A percentile compares a stretch with the other conserved stretches of the same genome.
These are phyloP conservation scores for Dimargaris cristalligena DNA, from an alignment of 192 early-diverging fungal species.

Conservation along the genomic window DNA sequence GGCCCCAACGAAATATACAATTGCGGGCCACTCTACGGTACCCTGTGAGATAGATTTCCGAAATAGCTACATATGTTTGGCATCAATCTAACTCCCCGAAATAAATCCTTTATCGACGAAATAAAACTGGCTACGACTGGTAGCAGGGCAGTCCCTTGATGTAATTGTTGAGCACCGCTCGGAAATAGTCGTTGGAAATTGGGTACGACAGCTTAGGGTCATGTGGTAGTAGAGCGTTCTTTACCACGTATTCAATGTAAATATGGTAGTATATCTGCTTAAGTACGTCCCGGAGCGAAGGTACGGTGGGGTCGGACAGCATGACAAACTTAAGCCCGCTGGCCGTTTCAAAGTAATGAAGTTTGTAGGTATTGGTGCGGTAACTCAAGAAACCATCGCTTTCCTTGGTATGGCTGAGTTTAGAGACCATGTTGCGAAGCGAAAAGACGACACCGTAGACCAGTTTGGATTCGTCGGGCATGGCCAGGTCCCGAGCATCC, in stretches of 20 bases:
- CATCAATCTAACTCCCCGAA: no score
- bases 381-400: constrained; percentile 48
- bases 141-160: constrained; percentile 20
- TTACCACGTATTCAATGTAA: constrained; percentile 86
- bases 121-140: no score
- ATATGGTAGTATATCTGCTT: constrained; percentile 68
- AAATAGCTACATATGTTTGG: no score
- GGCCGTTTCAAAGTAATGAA: constrained; percentile 83
- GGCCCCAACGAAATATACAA: no score
- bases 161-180: constrained; percentile 27
- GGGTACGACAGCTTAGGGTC: constrained; percentile 23
- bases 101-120: no score
- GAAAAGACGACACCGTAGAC: constrained; percentile 93
- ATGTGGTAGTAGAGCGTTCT: constrained; percentile 60
- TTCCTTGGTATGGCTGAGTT: constrained; percentile 36
- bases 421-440: constrained; percentile 71
- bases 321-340: constrained; percentile 79
- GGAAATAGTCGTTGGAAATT: constrained; percentile 31
- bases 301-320: constrained; percentile 54
- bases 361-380: constrained; percentile 65
- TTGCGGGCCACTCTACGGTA: no score
- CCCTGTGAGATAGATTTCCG: no score
- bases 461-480: constrained; percentile 80
- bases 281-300: constrained; percentile 49
- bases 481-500: constrained; percentile 14